These are phyloP conservation scores for Cercospora brassicicola DNA, from an alignment of 2,329 filamentous ascomycete species.

Conservation along the genomic window DNA sequence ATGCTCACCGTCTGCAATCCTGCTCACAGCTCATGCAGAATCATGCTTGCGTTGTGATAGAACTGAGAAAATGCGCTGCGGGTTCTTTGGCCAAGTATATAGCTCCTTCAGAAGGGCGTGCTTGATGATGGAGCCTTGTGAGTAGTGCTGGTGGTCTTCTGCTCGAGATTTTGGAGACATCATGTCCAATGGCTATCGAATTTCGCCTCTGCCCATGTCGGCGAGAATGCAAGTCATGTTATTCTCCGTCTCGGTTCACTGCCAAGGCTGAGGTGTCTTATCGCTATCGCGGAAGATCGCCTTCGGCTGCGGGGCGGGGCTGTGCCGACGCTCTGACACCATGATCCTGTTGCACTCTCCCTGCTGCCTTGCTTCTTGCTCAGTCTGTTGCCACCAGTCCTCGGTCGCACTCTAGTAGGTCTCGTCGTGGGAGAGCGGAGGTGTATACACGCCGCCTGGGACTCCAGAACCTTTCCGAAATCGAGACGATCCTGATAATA, in stretches of 20 bases:
- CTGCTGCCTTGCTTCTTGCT: slow-evolving; percentile 2
- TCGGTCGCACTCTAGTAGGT: neutral
- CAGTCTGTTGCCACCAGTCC: neutral
- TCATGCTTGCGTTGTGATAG: neutral
- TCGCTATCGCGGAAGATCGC: slow-evolving; percentile 2
- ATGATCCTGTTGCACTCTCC: neutral
- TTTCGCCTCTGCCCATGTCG: neutral
- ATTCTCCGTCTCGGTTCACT: neutral
- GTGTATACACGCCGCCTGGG: neutral
- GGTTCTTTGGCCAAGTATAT: too few species aligned
- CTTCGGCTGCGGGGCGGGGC: neutral
- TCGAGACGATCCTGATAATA: neutral
- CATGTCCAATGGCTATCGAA: neutral
- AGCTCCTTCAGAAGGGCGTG: too few species aligned
- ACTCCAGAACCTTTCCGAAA: neutral
- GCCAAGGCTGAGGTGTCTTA: neutral
- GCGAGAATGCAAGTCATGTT: neutral
- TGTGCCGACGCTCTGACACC: neutral
- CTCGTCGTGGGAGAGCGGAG: neutral
- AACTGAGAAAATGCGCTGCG: too few species aligned
- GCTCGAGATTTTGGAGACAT: neutral
- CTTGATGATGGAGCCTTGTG: neutral
- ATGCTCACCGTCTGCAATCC: neutral
- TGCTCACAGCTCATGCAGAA: neutral
- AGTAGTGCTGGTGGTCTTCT: neutral